Percentiles rank a stretch among this genome's conserved stretches.
These are phyloP conservation scores for Hymenoscyphus albidus DNA, from an alignment of 2,329 filamentous ascomycete species.

Conservation along the genomic window DNA sequence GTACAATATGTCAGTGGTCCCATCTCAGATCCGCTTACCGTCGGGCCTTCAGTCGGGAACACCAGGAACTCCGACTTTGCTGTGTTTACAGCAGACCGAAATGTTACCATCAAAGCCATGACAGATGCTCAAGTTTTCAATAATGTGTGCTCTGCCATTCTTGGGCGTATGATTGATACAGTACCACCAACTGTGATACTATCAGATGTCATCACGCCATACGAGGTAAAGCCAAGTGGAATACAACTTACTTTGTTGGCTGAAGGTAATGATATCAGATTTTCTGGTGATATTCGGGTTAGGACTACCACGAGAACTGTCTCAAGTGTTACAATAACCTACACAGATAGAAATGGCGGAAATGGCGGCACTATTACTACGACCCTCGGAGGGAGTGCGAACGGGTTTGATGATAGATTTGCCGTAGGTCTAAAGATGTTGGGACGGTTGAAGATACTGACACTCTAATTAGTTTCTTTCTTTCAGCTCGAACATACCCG, in stretches of 20 bases:
- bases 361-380: constrained; percentile 45
- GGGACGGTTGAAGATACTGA: constrained; percentile 34
- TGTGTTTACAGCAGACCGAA: constrained; percentile 53
- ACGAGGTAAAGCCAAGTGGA: constrained; percentile 56
- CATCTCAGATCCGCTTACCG: constrained; percentile 52
- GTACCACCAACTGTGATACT: constrained; percentile 51
- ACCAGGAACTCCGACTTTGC: constrained; percentile 49
- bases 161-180: constrained; percentile 60
- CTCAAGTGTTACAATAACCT: constrained; percentile 47
- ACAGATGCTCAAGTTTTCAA: constrained; percentile 43
- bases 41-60: constrained; percentile 44
- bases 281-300: constrained; percentile 55
- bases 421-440: constrained; percentile 43
- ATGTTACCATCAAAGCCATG: constrained; percentile 51
- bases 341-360: constrained; percentile 52
- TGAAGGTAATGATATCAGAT: constrained; percentile 45
- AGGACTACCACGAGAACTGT: constrained; percentile 46
- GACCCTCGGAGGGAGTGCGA: constrained; percentile 44
- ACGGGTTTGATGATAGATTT: constrained; percentile 60
- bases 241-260: constrained; percentile 51
- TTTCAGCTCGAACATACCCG: constrained; percentile 44
- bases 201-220: constrained; percentile 50
- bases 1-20: constrained; percentile 53
- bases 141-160: constrained; percentile 46
- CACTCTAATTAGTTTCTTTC: constrained; percentile 28